phyloP scores from a whole-genome alignment of 495 filamentous ascomycete genomes.

The Trichoderma erinaceum region DNA sequence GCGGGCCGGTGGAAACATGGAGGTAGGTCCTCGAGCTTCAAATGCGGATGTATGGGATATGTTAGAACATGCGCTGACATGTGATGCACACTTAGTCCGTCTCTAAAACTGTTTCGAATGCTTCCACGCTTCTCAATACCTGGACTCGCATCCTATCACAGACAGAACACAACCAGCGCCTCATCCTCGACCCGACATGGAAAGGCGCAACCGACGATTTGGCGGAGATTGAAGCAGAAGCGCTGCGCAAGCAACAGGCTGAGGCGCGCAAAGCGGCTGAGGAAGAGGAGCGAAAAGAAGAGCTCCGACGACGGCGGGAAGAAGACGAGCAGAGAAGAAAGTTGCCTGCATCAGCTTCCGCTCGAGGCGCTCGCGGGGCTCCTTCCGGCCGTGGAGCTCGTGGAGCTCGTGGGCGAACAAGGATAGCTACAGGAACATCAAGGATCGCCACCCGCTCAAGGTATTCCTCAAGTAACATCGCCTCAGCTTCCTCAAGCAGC shows the following conservation, averaged over 20 bases:
- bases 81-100: constrained; percentile 55
- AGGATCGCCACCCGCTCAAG: constrained; percentile 23
- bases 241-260: constrained; percentile 59
- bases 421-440: constrained; percentile 22
- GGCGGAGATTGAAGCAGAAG: constrained; percentile 74
- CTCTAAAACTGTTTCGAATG: constrained; percentile 73
- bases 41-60: neutral
- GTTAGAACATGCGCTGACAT: neutral
- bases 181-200: constrained; percentile 85
- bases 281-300: constrained; percentile 67
- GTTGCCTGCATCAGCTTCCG: constrained; percentile 35
- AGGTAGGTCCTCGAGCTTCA: constrained; percentile 44
- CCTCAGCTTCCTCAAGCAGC: constrained; percentile 26
- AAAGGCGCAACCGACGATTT: constrained; percentile 82
- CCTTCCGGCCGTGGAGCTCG: constrained; percentile 25
- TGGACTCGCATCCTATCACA: constrained; percentile 95
- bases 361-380: constrained; percentile 19
- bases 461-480: constrained; percentile 25
- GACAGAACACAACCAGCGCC: constrained; percentile 91
- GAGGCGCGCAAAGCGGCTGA: constrained; percentile 68
- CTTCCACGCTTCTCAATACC: constrained; percentile 89
- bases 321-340: constrained; percentile 58
- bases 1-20: constrained; percentile 84
- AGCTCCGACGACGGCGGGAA: constrained; percentile 60
- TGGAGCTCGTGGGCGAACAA: constrained; percentile 23